These are phyloP conservation scores for Aphanoascus verrucosus DNA, from an alignment of 2,329 filamentous ascomycete genomes.

Conservation along the genomic window DNA sequence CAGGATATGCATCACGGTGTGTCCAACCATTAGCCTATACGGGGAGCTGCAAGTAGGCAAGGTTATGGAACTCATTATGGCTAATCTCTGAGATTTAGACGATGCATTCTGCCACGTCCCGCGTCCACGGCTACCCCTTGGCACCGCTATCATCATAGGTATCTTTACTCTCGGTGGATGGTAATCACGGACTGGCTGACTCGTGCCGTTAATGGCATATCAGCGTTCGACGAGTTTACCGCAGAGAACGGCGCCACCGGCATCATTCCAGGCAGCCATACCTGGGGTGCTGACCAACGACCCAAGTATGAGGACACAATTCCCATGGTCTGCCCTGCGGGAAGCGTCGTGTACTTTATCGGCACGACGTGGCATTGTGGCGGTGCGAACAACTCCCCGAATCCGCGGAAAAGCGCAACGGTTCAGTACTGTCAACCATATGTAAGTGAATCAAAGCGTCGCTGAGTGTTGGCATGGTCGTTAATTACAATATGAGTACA, in stretches of 20 bases:
- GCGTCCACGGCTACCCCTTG: slow-evolving; percentile 27
- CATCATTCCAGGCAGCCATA: slow-evolving; percentile 29
- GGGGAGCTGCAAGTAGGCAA: neutral
- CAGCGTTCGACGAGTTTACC: slow-evolving; percentile 27
- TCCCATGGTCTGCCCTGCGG: slow-evolving; percentile 28
- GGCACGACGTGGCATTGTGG: slow-evolving; percentile 33
- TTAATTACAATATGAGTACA: slow-evolving; percentile 10
- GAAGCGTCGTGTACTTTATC: slow-evolving; percentile 30
- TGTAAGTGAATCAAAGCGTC: slow-evolving; percentile 3
- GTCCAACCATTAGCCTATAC: neutral
- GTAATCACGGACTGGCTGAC: no score
- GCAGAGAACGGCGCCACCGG: slow-evolving; percentile 28
- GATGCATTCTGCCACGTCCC: slow-evolving; percentile 26
- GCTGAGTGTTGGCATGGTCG: neutral
- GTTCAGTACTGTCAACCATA: slow-evolving; percentile 37
- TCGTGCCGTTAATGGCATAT: slow-evolving; percentile 13
- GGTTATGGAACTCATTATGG: neutral
- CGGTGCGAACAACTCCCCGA: slow-evolving; percentile 26
- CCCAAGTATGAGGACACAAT: slow-evolving; percentile 23
- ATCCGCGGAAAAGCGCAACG: slow-evolving; percentile 27
- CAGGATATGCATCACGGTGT: slow-evolving; percentile 30
- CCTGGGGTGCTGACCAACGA: slow-evolving; percentile 23
- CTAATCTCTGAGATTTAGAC: slow-evolving; percentile 12
- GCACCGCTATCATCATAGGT: slow-evolving; percentile 26
- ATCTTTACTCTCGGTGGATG: neutral